Percentiles rank a stretch among this genome's conserved stretches.
Conservation (phyloP, 2,329 filamentous ascomycete genomes). For the Ophiostoma pallidulum region DNA sequence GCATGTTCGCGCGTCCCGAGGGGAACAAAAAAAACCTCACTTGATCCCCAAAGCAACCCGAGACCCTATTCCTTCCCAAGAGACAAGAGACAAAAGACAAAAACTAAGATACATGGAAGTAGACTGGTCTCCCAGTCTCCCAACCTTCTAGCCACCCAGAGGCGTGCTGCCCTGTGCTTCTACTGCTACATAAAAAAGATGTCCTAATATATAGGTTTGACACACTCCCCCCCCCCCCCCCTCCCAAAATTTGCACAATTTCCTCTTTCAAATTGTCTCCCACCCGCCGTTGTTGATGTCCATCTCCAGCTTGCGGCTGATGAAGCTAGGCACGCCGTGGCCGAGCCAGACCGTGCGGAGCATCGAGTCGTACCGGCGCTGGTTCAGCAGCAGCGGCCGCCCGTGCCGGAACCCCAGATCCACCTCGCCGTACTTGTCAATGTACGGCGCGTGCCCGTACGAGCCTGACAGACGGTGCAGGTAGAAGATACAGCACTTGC, state of each 20-base stretch:
- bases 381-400: conserved; percentile 84
- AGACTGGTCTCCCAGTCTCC: too few species aligned
- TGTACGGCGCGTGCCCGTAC: conserved; percentile 81
- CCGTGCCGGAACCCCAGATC: conserved; percentile 83
- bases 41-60: too few species aligned
- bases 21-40: too few species aligned
- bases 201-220: too few species aligned
- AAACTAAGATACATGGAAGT: too few species aligned
- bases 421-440: conserved; percentile 91
- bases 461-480: conserved; percentile 73
- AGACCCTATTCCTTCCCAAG: too few species aligned
- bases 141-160: too few species aligned
- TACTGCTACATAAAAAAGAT: too few species aligned
- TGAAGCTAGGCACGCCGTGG: conserved; percentile 79
- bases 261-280: conserved; percentile 87
- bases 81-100: background rate
- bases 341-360: conserved; percentile 78
- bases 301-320: conserved; percentile 81
- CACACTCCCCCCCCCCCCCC: too few species aligned
- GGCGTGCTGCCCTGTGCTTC: too few species aligned
- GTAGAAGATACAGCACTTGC: conserved; percentile 89
- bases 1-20: too few species aligned
- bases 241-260: too few species aligned
- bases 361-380: conserved; percentile 85
- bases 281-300: conserved; percentile 97